Base-by-base conservation (phyloP, 768 basidiomycete genomes). In the Termitomyces sp. region DNA sequence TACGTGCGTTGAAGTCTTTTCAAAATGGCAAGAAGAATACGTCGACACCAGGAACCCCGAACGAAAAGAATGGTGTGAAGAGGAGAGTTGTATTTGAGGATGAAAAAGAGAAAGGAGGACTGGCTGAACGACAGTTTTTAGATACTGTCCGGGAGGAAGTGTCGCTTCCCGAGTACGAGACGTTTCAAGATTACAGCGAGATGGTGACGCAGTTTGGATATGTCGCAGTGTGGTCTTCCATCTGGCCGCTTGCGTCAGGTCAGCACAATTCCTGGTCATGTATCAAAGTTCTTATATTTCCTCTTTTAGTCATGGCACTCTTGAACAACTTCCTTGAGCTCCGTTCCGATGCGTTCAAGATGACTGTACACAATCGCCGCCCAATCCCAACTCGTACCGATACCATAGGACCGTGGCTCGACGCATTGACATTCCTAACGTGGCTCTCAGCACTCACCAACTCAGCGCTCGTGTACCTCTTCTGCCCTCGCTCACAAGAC, bases 141-240 rank as follows among this genome's bases (percentile, higher is more conserved):
- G 88, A 92, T 65, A 74, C 79, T 48, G 87, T 97, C 26, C 77
- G 93, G 57, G 74, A 75, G 51, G 88, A 98, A 73, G 86, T 87
- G 6, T 81, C 83, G 26, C 75, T 95, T 49, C 90, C 94, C 0
- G 86, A 86, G 39, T 94, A 95, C 65, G 81, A 86, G 36, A 75
- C 89, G 6, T 94, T 92, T 65, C 82, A 77, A 53, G 96, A 98
- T 73, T 99, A 96, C 71, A 86, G 85, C 65, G 97, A 99, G 75
- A 98, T 99, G 95, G 91, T 91, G 16, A 88, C 90, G 9, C 93
- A 95, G 66, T 97, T 96, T 69, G 95, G 96, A 0, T 94, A 96
- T 68, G 85, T 98, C 31, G 85, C 85, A 8, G 76, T 98, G 22
- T 98, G 94, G 93, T 90, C 87, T 47, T 87, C 92, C 31, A 92